phyloP scores from a whole-genome alignment of 164 flowering plant species.

The Vitis cinerea region DNA sequence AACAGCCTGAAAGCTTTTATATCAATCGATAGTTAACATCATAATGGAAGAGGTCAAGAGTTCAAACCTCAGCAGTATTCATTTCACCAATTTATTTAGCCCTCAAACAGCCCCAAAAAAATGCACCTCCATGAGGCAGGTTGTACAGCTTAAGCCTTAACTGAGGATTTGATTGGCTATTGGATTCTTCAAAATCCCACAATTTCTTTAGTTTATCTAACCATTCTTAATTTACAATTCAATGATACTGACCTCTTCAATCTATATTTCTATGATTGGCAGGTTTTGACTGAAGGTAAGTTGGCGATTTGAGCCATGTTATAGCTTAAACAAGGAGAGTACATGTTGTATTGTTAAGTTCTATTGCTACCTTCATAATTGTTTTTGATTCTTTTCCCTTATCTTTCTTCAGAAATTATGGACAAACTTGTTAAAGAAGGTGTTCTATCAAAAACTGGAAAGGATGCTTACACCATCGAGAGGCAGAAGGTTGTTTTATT shows the following conservation, averaged over 20 bases:
- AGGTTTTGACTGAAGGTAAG: slow-evolving; percentile 86
- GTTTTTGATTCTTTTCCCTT: neutral
- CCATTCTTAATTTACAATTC: neutral
- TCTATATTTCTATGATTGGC: slow-evolving; percentile 21
- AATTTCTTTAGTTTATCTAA: neutral
- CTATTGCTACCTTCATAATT: neutral
- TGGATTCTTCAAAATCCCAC: neutral
- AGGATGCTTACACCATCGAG: slow-evolving; percentile 51
- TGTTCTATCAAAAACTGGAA: slow-evolving; percentile 51
- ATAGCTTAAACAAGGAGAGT: slow-evolving; percentile 6
- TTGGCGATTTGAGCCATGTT: slow-evolving; percentile 5
- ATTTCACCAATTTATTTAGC: too few relatives aligned
- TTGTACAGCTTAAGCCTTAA: too few relatives aligned
- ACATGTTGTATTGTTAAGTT: neutral
- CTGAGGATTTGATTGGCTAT: too few relatives aligned
- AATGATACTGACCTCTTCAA: neutral
- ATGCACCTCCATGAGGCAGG: too few relatives aligned
- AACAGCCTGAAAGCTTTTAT: too few relatives aligned
- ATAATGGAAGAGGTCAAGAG: too few relatives aligned
- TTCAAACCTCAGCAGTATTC: too few relatives aligned
- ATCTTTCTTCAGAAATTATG: slow-evolving; percentile 57
- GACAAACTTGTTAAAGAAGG: slow-evolving; percentile 69
- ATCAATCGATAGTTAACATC: too few relatives aligned
- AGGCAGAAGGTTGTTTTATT: slow-evolving; percentile 51
- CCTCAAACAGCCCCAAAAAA: too few relatives aligned